Evolutionary conservation across 2,329 filamentous ascomycete genomes (phyloP).

Genomic region (Penicillium rolfsii): DNA sequence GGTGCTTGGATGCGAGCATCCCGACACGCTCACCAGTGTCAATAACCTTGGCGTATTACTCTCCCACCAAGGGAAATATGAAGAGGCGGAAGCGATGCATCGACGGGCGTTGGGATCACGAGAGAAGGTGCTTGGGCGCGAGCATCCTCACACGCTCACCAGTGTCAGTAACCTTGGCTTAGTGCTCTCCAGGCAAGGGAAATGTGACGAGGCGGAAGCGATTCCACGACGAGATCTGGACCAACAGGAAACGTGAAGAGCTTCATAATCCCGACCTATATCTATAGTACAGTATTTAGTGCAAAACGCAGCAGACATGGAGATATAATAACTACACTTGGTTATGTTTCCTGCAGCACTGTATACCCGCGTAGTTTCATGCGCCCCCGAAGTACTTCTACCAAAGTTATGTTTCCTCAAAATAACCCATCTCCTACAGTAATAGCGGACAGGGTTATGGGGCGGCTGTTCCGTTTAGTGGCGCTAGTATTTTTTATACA

Average conservation of each 20-base stretch:
- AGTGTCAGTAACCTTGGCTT: too few species aligned
- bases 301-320: too few species aligned
- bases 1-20: not conserved
- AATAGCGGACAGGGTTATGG: not conserved
- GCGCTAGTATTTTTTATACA: not conserved
- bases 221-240: not conserved
- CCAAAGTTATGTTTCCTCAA: not conserved
- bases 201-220: too few species aligned
- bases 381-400: not conserved
- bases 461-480: not conserved
- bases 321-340: too few species aligned
- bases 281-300: too few species aligned
- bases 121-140: not conserved
- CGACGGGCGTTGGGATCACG: not conserved
- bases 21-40: not conserved
- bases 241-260: not conserved
- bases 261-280: not conserved
- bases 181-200: too few species aligned
- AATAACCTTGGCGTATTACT: not conserved
- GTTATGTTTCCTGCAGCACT: too few species aligned
- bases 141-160: not conserved
- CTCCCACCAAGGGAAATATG: not conserved
- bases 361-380: too few species aligned
- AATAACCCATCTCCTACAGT: not conserved
- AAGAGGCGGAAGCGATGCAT: slow-evolving; percentile 6